Evolutionary conservation across 257 asterid genomes (phyloP).

Genomic region (Agastache rugosa): DNA sequence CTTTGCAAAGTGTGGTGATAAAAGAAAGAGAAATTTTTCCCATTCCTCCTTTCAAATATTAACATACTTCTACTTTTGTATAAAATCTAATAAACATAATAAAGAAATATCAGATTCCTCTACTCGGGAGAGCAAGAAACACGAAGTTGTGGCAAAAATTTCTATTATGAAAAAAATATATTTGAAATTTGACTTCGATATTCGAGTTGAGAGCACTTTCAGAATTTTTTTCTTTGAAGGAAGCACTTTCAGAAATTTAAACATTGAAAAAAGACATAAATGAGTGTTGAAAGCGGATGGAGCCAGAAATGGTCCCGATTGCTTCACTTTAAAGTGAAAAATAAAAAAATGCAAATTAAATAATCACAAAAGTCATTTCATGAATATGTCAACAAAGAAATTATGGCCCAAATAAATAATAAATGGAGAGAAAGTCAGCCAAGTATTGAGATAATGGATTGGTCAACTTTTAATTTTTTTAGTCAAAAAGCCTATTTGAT

Average conservation of each 20-base stretch:
- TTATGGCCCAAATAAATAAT: not conserved
- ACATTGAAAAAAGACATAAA: not conserved
- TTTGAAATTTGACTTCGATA: not conserved
- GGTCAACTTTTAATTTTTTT: conserved; percentile 17
- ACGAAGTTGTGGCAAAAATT: not conserved
- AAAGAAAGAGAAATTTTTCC: not conserved
- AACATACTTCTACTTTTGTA: too few species aligned
- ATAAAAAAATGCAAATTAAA: not conserved
- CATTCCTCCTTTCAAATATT: not conserved
- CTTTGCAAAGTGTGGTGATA: not conserved
- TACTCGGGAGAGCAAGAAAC: not conserved
- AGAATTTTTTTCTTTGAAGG: too few species aligned
- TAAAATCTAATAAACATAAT: not conserved
- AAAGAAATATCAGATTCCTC: not conserved
- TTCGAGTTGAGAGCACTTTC: not conserved
- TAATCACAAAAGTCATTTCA: conserved; percentile 10
- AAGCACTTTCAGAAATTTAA: not conserved
- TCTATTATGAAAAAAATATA: not conserved
- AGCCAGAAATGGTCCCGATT: not conserved
- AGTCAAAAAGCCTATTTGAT: conserved; percentile 39
- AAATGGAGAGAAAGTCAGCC: conserved; percentile 9
- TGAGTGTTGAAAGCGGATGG: not conserved
- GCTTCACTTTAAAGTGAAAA: conserved; percentile 12
- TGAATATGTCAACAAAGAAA: conserved; percentile 28
- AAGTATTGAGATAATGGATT: conserved; percentile 11